Evolutionary conservation across 495 filamentous ascomycete genomes (phyloP), one percentile per base, ranked within the genome.

Genomic region (Penicillium nucicola): DNA sequence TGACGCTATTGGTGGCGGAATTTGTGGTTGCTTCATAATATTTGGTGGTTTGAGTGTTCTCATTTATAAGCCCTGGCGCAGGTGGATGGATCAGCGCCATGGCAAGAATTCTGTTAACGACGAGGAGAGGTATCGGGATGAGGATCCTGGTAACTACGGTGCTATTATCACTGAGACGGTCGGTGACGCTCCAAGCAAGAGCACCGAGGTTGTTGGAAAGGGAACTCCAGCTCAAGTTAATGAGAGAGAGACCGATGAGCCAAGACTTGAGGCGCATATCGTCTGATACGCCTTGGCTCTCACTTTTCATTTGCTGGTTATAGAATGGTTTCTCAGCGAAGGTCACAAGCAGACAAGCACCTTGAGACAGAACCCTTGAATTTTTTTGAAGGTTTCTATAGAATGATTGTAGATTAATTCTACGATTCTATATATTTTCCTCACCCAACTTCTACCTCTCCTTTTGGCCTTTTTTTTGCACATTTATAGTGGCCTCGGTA

Each of bases 1-100:
- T 57, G 90, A 96, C 67, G 80, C 91, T 38, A 86, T 96, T 35
- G 92, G 91, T 32, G 92, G 87, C 9, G 76, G 74, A 7, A 96
- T 97, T 15, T 95, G 89, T 55, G 89, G 84, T 3, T 75, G 86
- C 1, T 97, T 97, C 57, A 64, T 96, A 7, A 56, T 95, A 0
- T 84, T 88, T 35, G 92, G 92, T 1, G 63, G 77, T 0, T 62
- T 85, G 4, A 89, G 88, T 42, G 82, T 93, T 0, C 4, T 90
- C 0, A 53, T 84, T 1, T 96, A 96, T 57, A 77, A 77, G 48
- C 88, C 87, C 0, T 96, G 91, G 92, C 74, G 89, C 45, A 69
- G 80, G 41, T 70, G 78, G 65, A 69, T 88, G 41, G 81, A 82
- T 34, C 65, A 59, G 42, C 64, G 59, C 7, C 52, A 77, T 65